Percentiles rank a stretch among this genome's conserved stretches.
Conservation (phyloP, 2,329 filamentous ascomycete genomes). For the Hypomyces perniciosus region DNA sequence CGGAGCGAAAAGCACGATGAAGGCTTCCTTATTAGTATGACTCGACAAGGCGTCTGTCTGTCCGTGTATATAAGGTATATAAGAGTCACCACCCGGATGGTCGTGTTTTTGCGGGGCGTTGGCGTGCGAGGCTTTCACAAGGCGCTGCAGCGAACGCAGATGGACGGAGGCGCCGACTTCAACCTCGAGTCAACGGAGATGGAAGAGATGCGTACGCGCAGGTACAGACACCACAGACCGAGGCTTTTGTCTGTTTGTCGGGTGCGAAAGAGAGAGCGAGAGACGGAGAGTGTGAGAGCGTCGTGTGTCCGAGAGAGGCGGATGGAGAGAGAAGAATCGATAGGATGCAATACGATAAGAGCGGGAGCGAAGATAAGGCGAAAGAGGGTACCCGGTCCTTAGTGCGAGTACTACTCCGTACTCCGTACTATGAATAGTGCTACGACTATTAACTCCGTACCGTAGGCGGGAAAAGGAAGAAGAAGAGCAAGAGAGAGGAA, state of each 20-base stretch:
- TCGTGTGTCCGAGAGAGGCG: background rate
- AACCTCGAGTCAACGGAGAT: background rate
- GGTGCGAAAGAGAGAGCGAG: background rate
- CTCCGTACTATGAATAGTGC: background rate
- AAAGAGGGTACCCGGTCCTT: background rate
- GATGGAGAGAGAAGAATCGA: background rate
- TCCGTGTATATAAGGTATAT: no score
- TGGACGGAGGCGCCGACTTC: background rate
- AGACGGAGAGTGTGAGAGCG: background rate
- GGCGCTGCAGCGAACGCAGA: constrained; percentile 13
- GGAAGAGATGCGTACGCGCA: constrained; percentile 2
- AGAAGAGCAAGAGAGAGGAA: background rate
- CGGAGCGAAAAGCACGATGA: constrained; percentile 1
- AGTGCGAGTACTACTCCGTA: no score
- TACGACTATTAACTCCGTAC: background rate
- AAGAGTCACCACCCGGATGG: constrained; percentile 8
- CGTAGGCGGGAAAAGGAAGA: background rate
- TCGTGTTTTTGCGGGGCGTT: constrained; percentile 12
- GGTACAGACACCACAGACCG: background rate
- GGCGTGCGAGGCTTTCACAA: constrained; percentile 12
- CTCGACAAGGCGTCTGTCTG: constrained; percentile 7
- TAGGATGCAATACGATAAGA: background rate
- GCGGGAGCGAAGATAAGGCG: background rate
- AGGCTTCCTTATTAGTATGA: constrained; percentile 2
- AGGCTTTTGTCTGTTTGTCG: no score